These are phyloP conservation scores for Lentinula detonsa DNA, from an alignment of 768 basidiomycete species.

Conservation along the genomic window DNA sequence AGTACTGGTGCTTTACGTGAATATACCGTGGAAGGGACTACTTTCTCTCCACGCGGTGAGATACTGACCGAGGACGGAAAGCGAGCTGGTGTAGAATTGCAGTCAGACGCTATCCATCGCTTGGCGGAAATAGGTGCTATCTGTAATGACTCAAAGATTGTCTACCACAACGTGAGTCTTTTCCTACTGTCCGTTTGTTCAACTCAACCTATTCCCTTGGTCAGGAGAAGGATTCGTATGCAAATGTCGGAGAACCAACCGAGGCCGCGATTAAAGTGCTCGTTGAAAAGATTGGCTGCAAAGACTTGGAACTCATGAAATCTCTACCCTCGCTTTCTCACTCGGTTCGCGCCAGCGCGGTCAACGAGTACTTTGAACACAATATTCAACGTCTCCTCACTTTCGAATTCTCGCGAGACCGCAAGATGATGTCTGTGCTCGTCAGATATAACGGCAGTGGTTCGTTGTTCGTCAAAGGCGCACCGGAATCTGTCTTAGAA, in stretches of 20 bases:
- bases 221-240: constrained; percentile 75
- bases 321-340: constrained; percentile 53
- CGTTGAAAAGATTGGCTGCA: constrained; percentile 87
- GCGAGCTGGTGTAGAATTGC: constrained; percentile 47
- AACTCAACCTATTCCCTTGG: background rate
- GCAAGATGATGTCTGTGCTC: constrained; percentile 99
- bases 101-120: constrained; percentile 68
- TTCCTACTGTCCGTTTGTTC: background rate
- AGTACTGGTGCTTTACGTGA: constrained; percentile 47
- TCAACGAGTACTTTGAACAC: constrained; percentile 79
- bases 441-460: constrained; percentile 63
- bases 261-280: constrained; percentile 96
- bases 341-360: constrained; percentile 65
- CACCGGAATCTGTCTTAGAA: constrained; percentile 92
- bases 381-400: constrained; percentile 79
- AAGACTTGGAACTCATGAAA: constrained; percentile 49
- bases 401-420: constrained; percentile 96
- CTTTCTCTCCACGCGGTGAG: constrained; percentile 81
- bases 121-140: constrained; percentile 89
- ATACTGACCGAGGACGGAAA: constrained; percentile 66
- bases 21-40: constrained; percentile 85
- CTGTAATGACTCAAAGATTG: constrained; percentile 91
- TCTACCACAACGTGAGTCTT: constrained; percentile 65
- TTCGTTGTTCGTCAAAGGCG: constrained; percentile 91
- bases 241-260: constrained; percentile 92